These are phyloP conservation scores for Zychaea mexicana DNA, from an alignment of 371 early-diverging fungal species.

Conservation along the genomic window DNA sequence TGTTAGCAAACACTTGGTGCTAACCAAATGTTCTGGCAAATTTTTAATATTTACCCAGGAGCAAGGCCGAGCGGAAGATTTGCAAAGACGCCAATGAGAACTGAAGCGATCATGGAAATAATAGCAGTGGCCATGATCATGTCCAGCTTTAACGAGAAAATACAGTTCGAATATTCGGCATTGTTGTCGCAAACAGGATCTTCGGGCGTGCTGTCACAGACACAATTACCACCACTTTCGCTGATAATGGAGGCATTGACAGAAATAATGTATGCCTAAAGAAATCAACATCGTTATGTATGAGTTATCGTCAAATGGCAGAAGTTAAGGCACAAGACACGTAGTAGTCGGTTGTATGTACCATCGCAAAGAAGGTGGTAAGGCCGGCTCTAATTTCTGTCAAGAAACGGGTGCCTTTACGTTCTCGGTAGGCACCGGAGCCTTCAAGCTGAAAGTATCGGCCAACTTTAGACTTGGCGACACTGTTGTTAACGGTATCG, in stretches of 20 bases:
- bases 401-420: slow-evolving; percentile 60
- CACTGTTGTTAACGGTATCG: slow-evolving; percentile 51
- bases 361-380: slow-evolving; percentile 74
- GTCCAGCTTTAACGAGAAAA: slow-evolving; percentile 65
- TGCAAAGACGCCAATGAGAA: slow-evolving; percentile 72
- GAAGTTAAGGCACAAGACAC: too few species aligned
- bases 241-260: slow-evolving; percentile 78
- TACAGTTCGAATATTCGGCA: slow-evolving; percentile 60
- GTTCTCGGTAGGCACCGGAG: slow-evolving; percentile 53
- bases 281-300: not conserved
- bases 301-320: too few species aligned
- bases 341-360: too few species aligned
- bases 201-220: slow-evolving; percentile 49
- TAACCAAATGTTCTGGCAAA: too few species aligned
- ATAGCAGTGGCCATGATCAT: slow-evolving; percentile 77
- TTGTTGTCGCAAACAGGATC: slow-evolving; percentile 51
- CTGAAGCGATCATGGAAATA: slow-evolving; percentile 65
- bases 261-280: slow-evolving; percentile 38
- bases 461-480: slow-evolving; percentile 57
- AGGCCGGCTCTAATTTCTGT: slow-evolving; percentile 75
- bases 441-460: slow-evolving; percentile 68
- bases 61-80: slow-evolving; percentile 81
- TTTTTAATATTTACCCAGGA: slow-evolving; percentile 49
- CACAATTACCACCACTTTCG: slow-evolving; percentile 78
- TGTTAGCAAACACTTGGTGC: too few species aligned